Conservation (phyloP, 169 alveolate genomes). For the Neospora caninum region DNA sequence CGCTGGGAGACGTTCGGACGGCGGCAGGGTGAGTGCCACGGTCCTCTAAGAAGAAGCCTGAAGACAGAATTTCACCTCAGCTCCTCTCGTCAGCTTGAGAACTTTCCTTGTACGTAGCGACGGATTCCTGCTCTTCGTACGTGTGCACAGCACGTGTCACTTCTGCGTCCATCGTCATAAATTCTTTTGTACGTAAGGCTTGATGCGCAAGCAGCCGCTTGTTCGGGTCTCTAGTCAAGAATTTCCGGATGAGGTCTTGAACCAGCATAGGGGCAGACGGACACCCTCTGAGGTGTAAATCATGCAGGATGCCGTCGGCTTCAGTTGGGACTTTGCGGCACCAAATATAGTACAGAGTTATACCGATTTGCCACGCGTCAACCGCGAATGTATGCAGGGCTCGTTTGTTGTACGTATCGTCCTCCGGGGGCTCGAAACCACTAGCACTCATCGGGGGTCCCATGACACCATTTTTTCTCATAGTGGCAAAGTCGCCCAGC, state of each 20-base stretch:
- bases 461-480: too few species aligned
- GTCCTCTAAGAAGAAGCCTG: too few species aligned
- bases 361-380: slow-evolving; percentile 19
- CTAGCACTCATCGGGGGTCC: not conserved
- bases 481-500: not conserved
- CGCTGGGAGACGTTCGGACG: not conserved
- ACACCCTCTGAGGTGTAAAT: not conserved
- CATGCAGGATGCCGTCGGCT: not conserved
- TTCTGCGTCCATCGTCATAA: not conserved
- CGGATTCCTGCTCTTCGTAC: not conserved
- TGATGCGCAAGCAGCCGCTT: not conserved
- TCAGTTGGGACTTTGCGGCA: not conserved
- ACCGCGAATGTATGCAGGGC: not conserved
- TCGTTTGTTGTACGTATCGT: too few species aligned
- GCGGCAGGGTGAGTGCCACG: not conserved
- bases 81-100: not conserved
- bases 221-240: not conserved
- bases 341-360: not conserved
- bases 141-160: not conserved
- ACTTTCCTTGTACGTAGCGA: not conserved
- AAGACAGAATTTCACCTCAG: too few species aligned
- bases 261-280: not conserved
- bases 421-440: not conserved
- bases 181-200: not conserved
- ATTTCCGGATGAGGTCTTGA: not conserved